phyloP scores from a whole-genome alignment of 1,284 basidiomycete genomes.

The Gastroboletus turbinatus region DNA sequence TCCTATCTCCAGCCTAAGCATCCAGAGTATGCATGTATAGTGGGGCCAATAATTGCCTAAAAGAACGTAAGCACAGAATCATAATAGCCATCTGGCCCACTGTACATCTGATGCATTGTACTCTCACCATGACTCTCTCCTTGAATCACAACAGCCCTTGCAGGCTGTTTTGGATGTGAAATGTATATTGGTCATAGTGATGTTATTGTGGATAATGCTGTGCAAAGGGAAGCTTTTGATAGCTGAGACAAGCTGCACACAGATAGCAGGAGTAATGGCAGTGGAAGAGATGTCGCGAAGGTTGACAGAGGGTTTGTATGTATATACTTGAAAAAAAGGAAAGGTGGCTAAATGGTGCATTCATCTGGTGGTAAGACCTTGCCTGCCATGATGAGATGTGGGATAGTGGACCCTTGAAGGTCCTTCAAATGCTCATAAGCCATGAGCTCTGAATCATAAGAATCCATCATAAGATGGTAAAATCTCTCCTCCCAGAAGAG shows the following conservation, averaged over 20 bases:
- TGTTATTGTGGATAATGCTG: slow-evolving; percentile 3
- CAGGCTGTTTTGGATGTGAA: background rate
- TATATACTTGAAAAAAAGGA: background rate
- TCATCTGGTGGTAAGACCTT: background rate
- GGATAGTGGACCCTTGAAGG: background rate
- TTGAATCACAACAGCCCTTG: background rate
- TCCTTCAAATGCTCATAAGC: background rate
- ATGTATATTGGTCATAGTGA: slow-evolving; percentile 3
- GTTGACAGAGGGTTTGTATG: background rate
- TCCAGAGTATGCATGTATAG: too few species aligned
- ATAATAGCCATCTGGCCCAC: background rate
- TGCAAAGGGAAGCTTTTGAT: background rate
- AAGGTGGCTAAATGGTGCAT: background rate
- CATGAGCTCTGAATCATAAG: background rate
- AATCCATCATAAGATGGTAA: background rate
- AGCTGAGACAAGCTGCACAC: background rate
- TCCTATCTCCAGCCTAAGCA: too few species aligned
- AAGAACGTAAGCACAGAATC: too few species aligned
- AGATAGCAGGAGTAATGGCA: background rate
- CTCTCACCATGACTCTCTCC: background rate
- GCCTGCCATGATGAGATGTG: background rate
- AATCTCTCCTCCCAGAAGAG: too few species aligned
- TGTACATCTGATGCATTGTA: background rate
- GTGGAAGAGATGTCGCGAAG: background rate
- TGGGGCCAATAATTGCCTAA: too few species aligned